Base-by-base conservation (phyloP, 441 rosid species). In the Macaranga tanarius region DNA sequence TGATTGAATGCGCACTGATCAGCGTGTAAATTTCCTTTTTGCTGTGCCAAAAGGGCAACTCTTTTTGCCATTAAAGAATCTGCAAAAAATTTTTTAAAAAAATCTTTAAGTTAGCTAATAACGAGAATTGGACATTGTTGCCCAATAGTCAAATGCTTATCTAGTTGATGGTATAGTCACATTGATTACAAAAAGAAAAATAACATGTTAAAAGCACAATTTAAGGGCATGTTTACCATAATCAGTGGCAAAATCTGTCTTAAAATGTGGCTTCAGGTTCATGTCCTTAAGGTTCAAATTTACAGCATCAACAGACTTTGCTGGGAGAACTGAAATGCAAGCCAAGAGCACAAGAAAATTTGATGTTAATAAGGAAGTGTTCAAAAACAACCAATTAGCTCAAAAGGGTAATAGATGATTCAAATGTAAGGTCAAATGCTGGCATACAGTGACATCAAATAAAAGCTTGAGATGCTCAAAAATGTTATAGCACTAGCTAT, bases 31-130 rank as follows among this genome's bases (percentile, higher is more conserved):
- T 70, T 77, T 38, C 82, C 45, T 42, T 73, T 85, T 75, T 82
- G 90, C 73, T 84, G 85, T 11, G 78, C 45, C 62, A 81, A 12
- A 0, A 84, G 1, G 0, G 73, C 79, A 61, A 80, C 85, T 75
- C 88, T 83, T 26, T 87, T 83, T 1, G 87, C 86, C 78, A 86
- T 73, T 6, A 76, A 26, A 10, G 81, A 80, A 62, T 85, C 98
- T 86, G 77, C 64, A 50, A 56, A 52, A 16, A 4, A 11, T 51
- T 28, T 28, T 51, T 28, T 28, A 28, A 28, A 28, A 26, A 40
- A 40, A 40, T 40, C 44, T 40, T 28, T 1, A 0, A 40, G 44
- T 0, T 2, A 40, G 44, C 10, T 40, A 40, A 40, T 40, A 2
- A 40, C 44, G 7, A 38, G 42, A 38, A 38, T 38, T 38, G 42